Evolutionary conservation across 345 rosid genomes (phyloP).

Genomic region (Alliaria petiolata): DNA sequence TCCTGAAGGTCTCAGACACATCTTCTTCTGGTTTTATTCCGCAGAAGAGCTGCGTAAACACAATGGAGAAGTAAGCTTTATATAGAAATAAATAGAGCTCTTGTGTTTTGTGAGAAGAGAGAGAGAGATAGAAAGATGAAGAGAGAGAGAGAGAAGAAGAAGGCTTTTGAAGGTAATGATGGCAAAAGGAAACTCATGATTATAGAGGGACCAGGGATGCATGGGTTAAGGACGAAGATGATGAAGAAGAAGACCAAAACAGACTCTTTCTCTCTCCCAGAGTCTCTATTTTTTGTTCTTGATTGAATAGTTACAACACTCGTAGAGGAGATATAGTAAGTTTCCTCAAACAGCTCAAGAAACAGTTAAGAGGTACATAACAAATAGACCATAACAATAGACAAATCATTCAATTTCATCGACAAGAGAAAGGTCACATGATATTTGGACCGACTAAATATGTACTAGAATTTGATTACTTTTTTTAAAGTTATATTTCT

Average conservation of each 20-base stretch:
- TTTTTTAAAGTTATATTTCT: no score
- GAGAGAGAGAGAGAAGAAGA: not conserved
- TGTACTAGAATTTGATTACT: no score
- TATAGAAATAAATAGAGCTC: not conserved
- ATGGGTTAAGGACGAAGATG: slow-evolving; percentile 31
- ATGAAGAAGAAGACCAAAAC: slow-evolving; percentile 29
- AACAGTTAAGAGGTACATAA: no score
- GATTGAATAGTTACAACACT: slow-evolving; percentile 5
- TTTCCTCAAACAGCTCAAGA: no score
- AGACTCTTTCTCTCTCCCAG: slow-evolving; percentile 2
- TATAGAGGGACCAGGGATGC: slow-evolving; percentile 41
- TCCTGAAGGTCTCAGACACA: slow-evolving; percentile 14
- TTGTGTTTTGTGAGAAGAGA: not conserved
- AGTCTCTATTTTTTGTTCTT: slow-evolving; percentile 9
- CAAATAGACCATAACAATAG: no score
- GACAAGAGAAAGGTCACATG: no score
- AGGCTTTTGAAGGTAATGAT: slow-evolving; percentile 55
- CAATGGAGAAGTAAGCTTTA: not conserved
- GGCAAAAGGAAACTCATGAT: slow-evolving; percentile 46
- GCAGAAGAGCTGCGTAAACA: slow-evolving; percentile 7
- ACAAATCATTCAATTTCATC: no score
- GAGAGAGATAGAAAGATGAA: slow-evolving; percentile 14
- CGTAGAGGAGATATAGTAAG: no score
- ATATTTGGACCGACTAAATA: no score
- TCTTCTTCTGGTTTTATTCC: not conserved